phyloP scores from a whole-genome alignment of 495 filamentous ascomycete species.

The Margaritispora aquatica region DNA sequence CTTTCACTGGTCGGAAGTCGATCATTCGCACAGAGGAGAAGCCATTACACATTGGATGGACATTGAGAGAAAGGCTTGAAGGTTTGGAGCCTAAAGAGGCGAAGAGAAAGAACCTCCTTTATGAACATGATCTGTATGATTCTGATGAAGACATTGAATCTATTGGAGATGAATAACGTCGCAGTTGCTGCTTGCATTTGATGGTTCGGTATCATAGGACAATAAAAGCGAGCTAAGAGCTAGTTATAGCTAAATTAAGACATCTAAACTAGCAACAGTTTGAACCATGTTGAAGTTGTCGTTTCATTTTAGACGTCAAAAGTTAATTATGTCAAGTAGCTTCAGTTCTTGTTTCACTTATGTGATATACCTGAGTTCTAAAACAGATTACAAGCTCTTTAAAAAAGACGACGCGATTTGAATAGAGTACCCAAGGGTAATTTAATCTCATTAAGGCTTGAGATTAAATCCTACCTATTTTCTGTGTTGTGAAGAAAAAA shows the following conservation, averaged over 20 bases:
- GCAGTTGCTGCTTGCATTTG: not conserved
- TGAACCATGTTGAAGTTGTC: no score
- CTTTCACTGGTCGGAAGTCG: not conserved
- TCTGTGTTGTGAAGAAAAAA: no score
- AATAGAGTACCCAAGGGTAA: no score
- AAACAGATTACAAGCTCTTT: no score
- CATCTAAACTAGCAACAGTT: no score
- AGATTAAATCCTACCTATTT: no score
- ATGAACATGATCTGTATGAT: not conserved
- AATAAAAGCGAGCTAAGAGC: not conserved
- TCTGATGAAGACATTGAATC: conserved; percentile 7
- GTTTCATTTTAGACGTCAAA: no score
- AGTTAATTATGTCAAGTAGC: not conserved
- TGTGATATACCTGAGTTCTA: no score
- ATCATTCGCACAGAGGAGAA: not conserved
- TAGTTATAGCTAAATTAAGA: not conserved
- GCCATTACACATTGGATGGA: conserved; percentile 9
- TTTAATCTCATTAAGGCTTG: no score
- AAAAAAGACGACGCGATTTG: no score
- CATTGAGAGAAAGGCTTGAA: not conserved
- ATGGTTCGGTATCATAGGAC: no score
- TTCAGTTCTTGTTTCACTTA: not conserved
- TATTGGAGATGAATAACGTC: conserved; percentile 13
- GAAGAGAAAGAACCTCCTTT: not conserved
- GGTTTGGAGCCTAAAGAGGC: not conserved